Conservation (phyloP, 139 green algal genomes). For the Chlamydomonas asymmetrica region DNA sequence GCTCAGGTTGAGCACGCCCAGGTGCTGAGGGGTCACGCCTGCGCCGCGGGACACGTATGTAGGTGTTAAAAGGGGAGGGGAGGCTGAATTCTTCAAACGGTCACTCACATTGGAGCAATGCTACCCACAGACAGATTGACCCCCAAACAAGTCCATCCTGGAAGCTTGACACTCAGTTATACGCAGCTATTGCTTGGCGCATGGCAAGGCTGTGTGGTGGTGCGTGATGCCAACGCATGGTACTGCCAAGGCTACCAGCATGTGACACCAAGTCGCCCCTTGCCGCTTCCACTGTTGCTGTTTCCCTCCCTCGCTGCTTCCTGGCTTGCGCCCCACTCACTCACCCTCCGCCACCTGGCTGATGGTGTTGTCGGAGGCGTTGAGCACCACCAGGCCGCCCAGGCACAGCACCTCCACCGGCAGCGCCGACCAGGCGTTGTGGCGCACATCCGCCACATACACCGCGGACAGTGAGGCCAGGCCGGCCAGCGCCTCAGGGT, state of each 20-base stretch:
- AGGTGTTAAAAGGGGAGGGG: too few relatives aligned
- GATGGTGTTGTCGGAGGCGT: conserved; percentile 42
- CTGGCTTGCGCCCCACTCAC: neutral
- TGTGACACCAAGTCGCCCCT: too few relatives aligned
- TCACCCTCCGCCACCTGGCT: conserved; percentile 32
- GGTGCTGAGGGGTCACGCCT: conserved; percentile 32
- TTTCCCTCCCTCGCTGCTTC: neutral
- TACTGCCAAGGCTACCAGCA: too few relatives aligned
- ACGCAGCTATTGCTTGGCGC: too few relatives aligned
- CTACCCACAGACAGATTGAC: too few relatives aligned
- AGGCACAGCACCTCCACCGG: conserved; percentile 20
- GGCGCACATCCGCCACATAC: conserved; percentile 46
- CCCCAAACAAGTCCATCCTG: too few relatives aligned
- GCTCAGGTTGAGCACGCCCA: conserved; percentile 55
- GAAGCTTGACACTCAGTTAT: too few relatives aligned
- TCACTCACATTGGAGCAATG: too few relatives aligned
- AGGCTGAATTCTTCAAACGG: too few relatives aligned
- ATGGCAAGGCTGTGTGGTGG: too few relatives aligned
- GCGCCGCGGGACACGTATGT: too few relatives aligned
- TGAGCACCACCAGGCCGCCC: conserved; percentile 45
- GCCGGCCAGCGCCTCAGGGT: conserved; percentile 4
- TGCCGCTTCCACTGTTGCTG: neutral
- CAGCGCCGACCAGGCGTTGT: conserved; percentile 32
- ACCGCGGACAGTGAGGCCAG: conserved; percentile 26
- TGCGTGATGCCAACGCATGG: too few relatives aligned